phyloP scores from a whole-genome alignment of 139 green algal species.

The Tetratostichococcus sp. region DNA sequence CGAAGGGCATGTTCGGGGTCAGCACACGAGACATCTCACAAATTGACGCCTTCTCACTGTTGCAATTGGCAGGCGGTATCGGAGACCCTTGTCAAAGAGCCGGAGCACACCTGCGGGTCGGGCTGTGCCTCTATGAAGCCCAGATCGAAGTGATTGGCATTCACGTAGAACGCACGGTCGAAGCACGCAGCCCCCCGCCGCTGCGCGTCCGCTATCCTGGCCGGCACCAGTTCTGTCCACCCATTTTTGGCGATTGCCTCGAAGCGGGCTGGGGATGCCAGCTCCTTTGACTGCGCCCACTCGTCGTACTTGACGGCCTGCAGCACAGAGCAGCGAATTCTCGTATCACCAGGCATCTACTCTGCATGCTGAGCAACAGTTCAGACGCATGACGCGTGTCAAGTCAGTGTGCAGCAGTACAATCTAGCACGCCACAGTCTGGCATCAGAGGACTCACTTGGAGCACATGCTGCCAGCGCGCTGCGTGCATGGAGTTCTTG shows the following conservation, averaged over 20 bases:
- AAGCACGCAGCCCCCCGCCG: slow-evolving; percentile 41
- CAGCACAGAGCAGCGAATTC: not conserved
- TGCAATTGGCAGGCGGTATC: not conserved
- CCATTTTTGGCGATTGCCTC: slow-evolving; percentile 22
- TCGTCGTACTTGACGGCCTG: slow-evolving; percentile 27
- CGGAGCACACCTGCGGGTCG: not conserved
- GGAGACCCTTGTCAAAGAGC: no score
- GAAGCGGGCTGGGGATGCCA: not conserved
- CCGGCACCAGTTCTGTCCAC: slow-evolving; percentile 25
- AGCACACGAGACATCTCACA: no score
- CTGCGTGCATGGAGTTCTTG: not conserved
- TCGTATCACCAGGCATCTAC: no score
- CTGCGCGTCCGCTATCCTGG: slow-evolving; percentile 20
- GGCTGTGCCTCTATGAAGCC: slow-evolving; percentile 4
- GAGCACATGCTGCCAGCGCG: not conserved
- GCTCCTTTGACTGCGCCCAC: slow-evolving; percentile 7
- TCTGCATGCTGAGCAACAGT: no score
- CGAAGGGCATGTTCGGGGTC: no score
- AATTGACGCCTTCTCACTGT: no score
- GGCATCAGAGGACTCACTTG: no score
- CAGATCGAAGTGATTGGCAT: slow-evolving; percentile 3
- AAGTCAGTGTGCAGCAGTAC: no score
- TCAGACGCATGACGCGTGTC: no score
- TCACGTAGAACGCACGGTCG: slow-evolving; percentile 39
- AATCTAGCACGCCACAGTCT: no score